Evolutionary conservation across 768 basidiomycete genomes (phyloP), one percentile per base, ranked within the genome.

Genomic region (Lactifluus volemus): DNA sequence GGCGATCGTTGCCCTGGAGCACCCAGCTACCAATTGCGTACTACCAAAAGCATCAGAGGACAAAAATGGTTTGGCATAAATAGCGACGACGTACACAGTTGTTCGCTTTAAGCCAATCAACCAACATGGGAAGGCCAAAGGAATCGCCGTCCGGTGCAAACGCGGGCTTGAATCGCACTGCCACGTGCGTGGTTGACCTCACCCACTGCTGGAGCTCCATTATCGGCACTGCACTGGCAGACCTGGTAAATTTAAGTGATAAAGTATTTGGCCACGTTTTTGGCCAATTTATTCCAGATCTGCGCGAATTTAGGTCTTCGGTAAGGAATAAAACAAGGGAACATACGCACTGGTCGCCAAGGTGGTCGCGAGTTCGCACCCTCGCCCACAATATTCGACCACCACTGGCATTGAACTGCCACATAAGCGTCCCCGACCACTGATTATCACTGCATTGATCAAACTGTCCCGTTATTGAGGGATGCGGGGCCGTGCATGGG

Each of bases 11-110:
- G 4, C 48, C 57, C 17, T 48, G 57, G 21, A 47, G 36, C 21
- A 53, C 48, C 53, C 49, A 62, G 5, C 25, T 8, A 8, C 47
- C 64, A 11, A 59, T 5, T 10, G 53, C 60, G 17, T 52, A 59
- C 64, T 55, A 12, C 4, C 11, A 30, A 41, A 30, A 11, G 32
- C 7, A 17, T 57, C 29, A 57, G 55, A 14, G 7, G 15, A 6
- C 0, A 48, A 14, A 4, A 10, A 6, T 0, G 11, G 25, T 2
- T 39, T 25, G 7, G n/a, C 25, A 5, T 9, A 10, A 2, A 15
- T 2, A 21, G 15, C 7, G 29, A 15, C 3, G 29, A 42, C 63
- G 12, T 58, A 64, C 63, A 53, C 52, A 10, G 3, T 21, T 29
- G 11, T 3, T 38, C 17, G 53, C 36, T 47, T 42, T 52, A 25